These are phyloP conservation scores for Microsporum ferrugineum DNA, from an alignment of 2,329 filamentous ascomycete genomes.

Conservation along the genomic window DNA sequence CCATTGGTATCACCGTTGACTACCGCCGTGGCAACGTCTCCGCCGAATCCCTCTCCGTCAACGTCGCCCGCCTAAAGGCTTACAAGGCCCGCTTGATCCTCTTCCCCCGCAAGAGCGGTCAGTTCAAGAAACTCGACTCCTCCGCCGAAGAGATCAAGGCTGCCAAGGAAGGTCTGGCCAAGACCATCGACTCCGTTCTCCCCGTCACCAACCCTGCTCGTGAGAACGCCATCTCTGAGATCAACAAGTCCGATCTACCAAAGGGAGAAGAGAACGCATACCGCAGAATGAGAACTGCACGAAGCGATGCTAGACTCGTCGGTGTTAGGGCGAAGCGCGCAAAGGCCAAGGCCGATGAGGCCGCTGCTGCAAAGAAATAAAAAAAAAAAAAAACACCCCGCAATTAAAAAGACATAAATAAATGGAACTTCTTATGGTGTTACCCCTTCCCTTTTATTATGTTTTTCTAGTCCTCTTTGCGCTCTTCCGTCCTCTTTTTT, in stretches of 20 bases:
- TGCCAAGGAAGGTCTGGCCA: conserved; percentile 46
- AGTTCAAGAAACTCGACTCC: conserved; percentile 86
- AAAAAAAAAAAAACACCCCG: conserved; percentile 19
- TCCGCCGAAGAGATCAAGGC: conserved; percentile 70
- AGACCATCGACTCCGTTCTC: conserved; percentile 48
- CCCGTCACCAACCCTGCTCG: conserved; percentile 56
- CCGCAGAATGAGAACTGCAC: conserved; percentile 69
- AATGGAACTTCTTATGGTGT: conserved; percentile 4
- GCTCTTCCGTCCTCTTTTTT: conserved; percentile 12
- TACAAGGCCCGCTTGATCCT: conserved; percentile 95
- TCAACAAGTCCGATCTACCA: conserved; percentile 73
- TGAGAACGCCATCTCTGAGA: conserved; percentile 54
- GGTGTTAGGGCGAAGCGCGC: conserved; percentile 89
- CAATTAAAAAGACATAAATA: not conserved
- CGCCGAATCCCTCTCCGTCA: conserved; percentile 85
- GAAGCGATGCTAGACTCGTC: conserved; percentile 67
- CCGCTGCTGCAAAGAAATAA: conserved; percentile 45
- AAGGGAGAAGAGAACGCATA: conserved; percentile 76
- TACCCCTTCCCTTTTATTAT: not conserved
- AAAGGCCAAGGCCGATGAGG: conserved; percentile 65
- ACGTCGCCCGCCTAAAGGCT: conserved; percentile 94
- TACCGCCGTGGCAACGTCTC: conserved; percentile 92
- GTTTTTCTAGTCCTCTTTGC: conserved; percentile 9
- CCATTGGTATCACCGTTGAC: conserved; percentile 96
- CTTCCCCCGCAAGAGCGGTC: conserved; percentile 89